Evolutionary conservation across 2,329 filamentous ascomycete species (phyloP).

Genomic region (Epichloe elymi): DNA sequence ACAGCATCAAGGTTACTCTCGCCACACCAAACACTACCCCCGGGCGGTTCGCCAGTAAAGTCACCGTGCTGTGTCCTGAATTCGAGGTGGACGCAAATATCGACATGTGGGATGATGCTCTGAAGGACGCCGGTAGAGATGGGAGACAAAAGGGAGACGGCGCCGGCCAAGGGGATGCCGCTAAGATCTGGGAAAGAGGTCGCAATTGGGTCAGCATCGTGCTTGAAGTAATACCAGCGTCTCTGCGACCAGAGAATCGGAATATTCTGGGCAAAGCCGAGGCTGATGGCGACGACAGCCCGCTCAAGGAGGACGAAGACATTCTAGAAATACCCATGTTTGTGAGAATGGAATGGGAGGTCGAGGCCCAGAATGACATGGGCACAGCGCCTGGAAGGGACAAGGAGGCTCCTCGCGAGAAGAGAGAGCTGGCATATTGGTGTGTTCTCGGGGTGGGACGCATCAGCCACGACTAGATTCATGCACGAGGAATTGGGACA

Average conservation of each 20-base stretch:
- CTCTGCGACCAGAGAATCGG: conserved; percentile 29
- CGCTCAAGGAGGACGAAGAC: conserved; percentile 46
- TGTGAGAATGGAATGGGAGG: conserved; percentile 83
- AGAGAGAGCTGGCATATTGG: conserved; percentile 89
- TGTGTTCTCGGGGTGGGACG: conserved; percentile 79
- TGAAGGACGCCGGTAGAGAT: conserved; percentile 40
- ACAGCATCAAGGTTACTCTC: conserved; percentile 73
- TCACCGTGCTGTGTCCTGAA: conserved; percentile 87
- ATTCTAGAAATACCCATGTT: conserved; percentile 85
- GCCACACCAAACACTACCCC: conserved; percentile 73
- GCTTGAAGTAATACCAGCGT: conserved; percentile 69
- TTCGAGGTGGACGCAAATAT: conserved; percentile 92
- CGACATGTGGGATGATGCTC: conserved; percentile 75
- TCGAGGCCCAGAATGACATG: conserved; percentile 52
- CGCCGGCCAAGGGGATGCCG: conserved; percentile 55
- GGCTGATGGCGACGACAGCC: conserved; percentile 29
- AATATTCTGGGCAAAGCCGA: conserved; percentile 16
- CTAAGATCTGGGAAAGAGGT: conserved; percentile 91
- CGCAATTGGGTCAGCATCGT: conserved; percentile 93
- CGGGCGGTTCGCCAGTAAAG: conserved; percentile 60
- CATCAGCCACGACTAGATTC: conserved; percentile 41
- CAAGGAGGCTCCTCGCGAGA: conserved; percentile 56
- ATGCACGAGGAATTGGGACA: conserved; percentile 1
- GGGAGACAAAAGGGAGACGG: conserved; percentile 27
- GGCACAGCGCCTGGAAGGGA: conserved; percentile 39